These are phyloP conservation scores for Penicillium hordei DNA, from an alignment of 2,329 filamentous ascomycete genomes.

Conservation along the genomic window DNA sequence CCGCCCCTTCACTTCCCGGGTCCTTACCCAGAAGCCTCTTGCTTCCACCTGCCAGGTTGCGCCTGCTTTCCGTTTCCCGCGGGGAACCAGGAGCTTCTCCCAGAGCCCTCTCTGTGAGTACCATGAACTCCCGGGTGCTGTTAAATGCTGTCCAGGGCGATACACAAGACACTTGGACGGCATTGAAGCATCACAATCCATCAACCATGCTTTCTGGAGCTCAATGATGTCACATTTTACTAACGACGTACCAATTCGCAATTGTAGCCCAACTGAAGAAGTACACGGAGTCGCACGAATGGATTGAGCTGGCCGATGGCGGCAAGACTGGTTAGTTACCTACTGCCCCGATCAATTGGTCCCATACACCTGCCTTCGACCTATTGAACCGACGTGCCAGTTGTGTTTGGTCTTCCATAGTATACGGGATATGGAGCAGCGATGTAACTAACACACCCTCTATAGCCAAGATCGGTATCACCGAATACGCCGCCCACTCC, in stretches of 20 bases:
- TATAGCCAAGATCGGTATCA: slow-evolving; percentile 74
- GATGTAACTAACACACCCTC: slow-evolving; percentile 8
- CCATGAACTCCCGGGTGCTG: slow-evolving; percentile 3
- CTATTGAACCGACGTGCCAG: neutral
- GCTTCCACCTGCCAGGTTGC: slow-evolving; percentile 32
- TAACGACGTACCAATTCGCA: slow-evolving; percentile 24
- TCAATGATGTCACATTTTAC: slow-evolving; percentile 16
- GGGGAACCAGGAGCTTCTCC: slow-evolving; percentile 45
- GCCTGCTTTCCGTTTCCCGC: slow-evolving; percentile 42
- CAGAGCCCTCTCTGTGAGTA: slow-evolving; percentile 42
- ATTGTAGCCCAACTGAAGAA: slow-evolving; percentile 59
- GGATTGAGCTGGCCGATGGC: slow-evolving; percentile 85
- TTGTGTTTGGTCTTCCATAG: neutral
- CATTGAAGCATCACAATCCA: slow-evolving; percentile 10
- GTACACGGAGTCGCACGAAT: slow-evolving; percentile 98
- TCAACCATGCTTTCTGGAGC: slow-evolving; percentile 1
- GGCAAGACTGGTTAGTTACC: slow-evolving; percentile 65
- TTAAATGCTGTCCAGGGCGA: neutral
- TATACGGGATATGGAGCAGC: neutral
- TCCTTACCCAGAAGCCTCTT: slow-evolving; percentile 39
- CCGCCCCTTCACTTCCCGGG: slow-evolving; percentile 40
- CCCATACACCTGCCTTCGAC: neutral
- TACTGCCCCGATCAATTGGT: neutral
- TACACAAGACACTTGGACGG: neutral
- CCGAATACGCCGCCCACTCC: slow-evolving; percentile 83